Conservation (phyloP, 768 basidiomycete species). For the Amanita rubescens region DNA sequence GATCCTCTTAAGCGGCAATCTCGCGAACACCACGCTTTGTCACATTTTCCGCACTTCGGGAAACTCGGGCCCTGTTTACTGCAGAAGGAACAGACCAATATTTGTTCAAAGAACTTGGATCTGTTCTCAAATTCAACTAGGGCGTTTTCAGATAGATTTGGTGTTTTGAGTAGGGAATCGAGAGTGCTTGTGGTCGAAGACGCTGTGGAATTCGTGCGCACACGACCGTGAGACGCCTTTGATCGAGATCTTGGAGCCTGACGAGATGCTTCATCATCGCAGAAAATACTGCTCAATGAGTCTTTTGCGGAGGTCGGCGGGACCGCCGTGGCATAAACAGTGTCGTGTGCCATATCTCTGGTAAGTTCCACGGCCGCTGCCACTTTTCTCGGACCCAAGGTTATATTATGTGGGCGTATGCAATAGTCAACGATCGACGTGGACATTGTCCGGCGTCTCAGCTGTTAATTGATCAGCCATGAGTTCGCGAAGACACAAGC, state of each 20-base stretch:
- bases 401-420: neutral
- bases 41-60: constrained; percentile 55
- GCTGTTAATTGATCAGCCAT: neutral
- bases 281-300: constrained; percentile 15
- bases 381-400: constrained; percentile 19
- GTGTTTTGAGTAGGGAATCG: constrained; percentile 15
- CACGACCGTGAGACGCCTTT: constrained; percentile 11
- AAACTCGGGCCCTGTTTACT: constrained; percentile 45
- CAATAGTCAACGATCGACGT: neutral
- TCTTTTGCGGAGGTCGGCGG: constrained; percentile 20
- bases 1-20: constrained; percentile 47
- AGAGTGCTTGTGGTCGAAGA: constrained; percentile 33
- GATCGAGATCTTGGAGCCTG: constrained; percentile 10
- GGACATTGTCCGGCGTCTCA: neutral
- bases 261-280: constrained; percentile 7
- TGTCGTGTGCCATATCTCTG: constrained; percentile 15
- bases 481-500: neutral
- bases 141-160: constrained; percentile 8
- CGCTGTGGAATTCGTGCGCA: constrained; percentile 10
- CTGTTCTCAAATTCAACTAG: constrained; percentile 33
- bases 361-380: constrained; percentile 15
- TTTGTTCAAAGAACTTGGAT: constrained; percentile 40
- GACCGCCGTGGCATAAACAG: constrained; percentile 22
- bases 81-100: constrained; percentile 43
- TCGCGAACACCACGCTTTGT: constrained; percentile 58